These are phyloP conservation scores for Amphicarpaea edgeworthii DNA, from an alignment of 306 rosid genomes.

Conservation along the genomic window DNA sequence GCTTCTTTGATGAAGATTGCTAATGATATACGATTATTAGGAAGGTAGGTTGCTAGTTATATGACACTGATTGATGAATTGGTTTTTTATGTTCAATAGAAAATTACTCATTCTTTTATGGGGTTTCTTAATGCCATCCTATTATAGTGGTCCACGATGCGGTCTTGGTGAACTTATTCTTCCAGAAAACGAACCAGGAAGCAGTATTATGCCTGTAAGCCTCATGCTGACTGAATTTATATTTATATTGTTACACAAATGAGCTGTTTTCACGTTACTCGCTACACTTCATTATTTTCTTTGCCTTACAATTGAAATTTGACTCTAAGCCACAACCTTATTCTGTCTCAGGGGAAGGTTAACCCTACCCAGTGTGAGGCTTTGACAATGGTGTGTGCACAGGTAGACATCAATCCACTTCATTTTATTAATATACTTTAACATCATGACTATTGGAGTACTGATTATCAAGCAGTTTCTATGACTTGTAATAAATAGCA, in stretches of 20 bases:
- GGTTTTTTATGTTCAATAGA: background rate
- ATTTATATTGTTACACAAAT: constrained; percentile 23
- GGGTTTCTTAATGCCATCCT: constrained; percentile 43
- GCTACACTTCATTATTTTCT: constrained; percentile 29
- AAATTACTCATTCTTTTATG: constrained; percentile 3
- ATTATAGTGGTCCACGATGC: constrained; percentile 93
- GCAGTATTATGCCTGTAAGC: constrained; percentile 99
- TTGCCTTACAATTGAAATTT: constrained; percentile 32
- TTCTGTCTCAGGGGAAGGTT: constrained; percentile 93
- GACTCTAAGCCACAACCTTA: constrained; percentile 29
- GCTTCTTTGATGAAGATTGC: constrained; percentile 93
- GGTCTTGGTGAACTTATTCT: constrained; percentile 99
- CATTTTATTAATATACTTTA: constrained; percentile 26
- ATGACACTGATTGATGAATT: background rate
- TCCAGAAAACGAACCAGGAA: constrained; percentile 99
- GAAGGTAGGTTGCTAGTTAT: constrained; percentile 69
- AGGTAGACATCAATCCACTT: constrained; percentile 59
- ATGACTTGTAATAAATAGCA: constrained; percentile 14
- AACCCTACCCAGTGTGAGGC: constrained; percentile 99
- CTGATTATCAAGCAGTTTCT: constrained; percentile 29
- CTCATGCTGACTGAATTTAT: constrained; percentile 35
- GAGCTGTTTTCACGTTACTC: constrained; percentile 15
- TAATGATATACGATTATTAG: constrained; percentile 91
- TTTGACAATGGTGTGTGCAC: constrained; percentile 99
- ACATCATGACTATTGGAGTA: constrained; percentile 8